A percentile compares a stretch with the other conserved stretches of the same genome.
These are phyloP conservation scores for Phytophthora chlamydospora DNA, from an alignment of 352 stramenopile genomes.

Conservation along the genomic window DNA sequence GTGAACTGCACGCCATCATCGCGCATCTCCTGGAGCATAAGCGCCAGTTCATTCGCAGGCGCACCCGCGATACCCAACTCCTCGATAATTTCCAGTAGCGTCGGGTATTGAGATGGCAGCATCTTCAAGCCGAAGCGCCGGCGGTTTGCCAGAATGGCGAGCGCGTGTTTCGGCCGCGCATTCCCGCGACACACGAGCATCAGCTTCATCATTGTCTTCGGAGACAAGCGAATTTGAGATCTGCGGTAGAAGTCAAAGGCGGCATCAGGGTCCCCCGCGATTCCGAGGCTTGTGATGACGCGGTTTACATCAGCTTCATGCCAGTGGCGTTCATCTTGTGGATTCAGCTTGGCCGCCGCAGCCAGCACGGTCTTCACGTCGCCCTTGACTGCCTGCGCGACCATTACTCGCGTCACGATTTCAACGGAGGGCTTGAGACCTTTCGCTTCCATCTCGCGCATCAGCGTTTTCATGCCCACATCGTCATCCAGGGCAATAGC, in stretches of 20 bases:
- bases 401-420: slow-evolving; percentile 50
- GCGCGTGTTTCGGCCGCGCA: slow-evolving; percentile 46
- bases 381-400: slow-evolving; percentile 41
- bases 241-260: slow-evolving; percentile 72
- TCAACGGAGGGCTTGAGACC: slow-evolving; percentile 45
- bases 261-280: slow-evolving; percentile 37
- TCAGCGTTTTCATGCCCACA: slow-evolving; percentile 28
- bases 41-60: slow-evolving; percentile 37
- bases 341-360: slow-evolving; percentile 37
- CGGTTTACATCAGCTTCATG: slow-evolving; percentile 55
- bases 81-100: slow-evolving; percentile 55
- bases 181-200: slow-evolving; percentile 53
- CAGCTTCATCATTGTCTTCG: slow-evolving; percentile 52
- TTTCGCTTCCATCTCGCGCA: slow-evolving; percentile 43
- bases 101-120: slow-evolving; percentile 45
- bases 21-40: slow-evolving; percentile 53
- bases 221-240: slow-evolving; percentile 47
- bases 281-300: slow-evolving; percentile 55
- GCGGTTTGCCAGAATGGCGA: slow-evolving; percentile 58
- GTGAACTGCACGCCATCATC: slow-evolving; percentile 33
- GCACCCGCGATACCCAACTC: slow-evolving; percentile 32
- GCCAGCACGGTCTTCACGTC: slow-evolving; percentile 45
- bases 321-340: slow-evolving; percentile 39
- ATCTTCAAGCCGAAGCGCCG: slow-evolving; percentile 57
- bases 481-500: slow-evolving; percentile 47